phyloP scores from a whole-genome alignment of 768 basidiomycete species.

The Erythrobasidium yunnanense region DNA sequence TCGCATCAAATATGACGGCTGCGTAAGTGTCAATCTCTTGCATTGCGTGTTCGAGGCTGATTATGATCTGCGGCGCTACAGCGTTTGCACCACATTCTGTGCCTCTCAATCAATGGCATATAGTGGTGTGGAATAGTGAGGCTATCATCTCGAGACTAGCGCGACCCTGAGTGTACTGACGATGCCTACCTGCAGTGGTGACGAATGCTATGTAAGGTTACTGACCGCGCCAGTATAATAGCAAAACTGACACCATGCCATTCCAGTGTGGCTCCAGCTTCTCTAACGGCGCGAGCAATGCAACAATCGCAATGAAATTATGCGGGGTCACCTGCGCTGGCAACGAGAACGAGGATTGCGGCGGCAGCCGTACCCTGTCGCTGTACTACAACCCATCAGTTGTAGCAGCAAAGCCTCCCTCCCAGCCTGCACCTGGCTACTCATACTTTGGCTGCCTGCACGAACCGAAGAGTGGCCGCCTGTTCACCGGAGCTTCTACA shows the following conservation, averaged over 20 bases:
- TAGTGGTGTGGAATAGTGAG: background rate
- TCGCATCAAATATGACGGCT: slow-evolving; percentile 3
- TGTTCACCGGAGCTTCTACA: no score
- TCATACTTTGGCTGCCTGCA: no score
- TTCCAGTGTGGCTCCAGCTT: slow-evolving; percentile 16
- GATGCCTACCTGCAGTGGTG: background rate
- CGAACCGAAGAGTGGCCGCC: no score
- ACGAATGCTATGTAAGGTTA: slow-evolving; percentile 18
- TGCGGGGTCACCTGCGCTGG: background rate
- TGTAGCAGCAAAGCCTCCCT: no score
- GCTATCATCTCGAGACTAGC: no score
- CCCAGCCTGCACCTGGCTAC: no score
- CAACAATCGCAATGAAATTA: background rate
- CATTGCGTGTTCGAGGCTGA: no score
- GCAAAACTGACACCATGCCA: no score
- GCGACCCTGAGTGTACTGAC: background rate
- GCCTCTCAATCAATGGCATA: background rate
- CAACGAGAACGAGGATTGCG: slow-evolving; percentile 2
- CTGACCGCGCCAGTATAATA: background rate
- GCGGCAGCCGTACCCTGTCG: background rate
- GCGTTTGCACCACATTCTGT: slow-evolving; percentile 19
- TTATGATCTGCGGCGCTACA: background rate
- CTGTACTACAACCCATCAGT: slow-evolving; percentile 6
- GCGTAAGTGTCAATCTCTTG: background rate
- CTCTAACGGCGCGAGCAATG: slow-evolving; percentile 2